phyloP scores from a whole-genome alignment of 805 yeast genomes.

The Torulaspora delbrueckii region DNA sequence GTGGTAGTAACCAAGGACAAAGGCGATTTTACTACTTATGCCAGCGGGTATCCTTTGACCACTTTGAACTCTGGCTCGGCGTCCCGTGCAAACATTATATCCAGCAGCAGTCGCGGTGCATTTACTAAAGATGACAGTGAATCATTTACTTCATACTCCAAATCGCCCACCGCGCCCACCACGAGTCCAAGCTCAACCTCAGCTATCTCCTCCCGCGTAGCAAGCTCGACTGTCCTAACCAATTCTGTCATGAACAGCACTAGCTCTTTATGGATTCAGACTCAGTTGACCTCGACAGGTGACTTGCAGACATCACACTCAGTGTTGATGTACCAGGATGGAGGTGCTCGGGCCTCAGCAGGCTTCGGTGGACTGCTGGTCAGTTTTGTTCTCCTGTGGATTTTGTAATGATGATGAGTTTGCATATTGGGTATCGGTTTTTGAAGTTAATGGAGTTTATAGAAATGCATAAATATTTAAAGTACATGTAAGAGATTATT shows the following conservation, averaged over 20 bases:
- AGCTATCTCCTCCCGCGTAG: background rate
- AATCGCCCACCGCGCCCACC: background rate
- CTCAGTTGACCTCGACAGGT: conserved; percentile 4
- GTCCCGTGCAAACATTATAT: background rate
- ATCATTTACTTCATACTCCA: background rate
- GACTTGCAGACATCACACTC: background rate
- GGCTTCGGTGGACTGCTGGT: conserved; percentile 15
- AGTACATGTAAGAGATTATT: background rate
- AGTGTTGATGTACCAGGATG: conserved; percentile 13
- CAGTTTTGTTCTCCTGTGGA: conserved; percentile 6
- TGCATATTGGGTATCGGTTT: conserved; percentile 1
- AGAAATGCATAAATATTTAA: conserved; percentile 2
- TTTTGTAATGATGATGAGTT: background rate
- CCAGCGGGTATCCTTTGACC: conserved; percentile 13
- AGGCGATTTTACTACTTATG: conserved; percentile 23
- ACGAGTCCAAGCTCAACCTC: background rate
- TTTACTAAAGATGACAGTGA: background rate
- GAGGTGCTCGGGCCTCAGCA: conserved; percentile 13
- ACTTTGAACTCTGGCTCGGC: background rate
- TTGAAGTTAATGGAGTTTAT: conserved; percentile 2
- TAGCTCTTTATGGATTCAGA: background rate
- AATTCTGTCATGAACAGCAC: background rate
- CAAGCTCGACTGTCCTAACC: background rate
- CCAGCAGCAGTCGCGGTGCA: background rate
- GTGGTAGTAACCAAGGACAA: conserved; percentile 20